A percentile compares a stretch with the other conserved stretches of the same genome.
Evolutionary conservation across 768 basidiomycete genomes (phyloP).

Genomic region (Infundibulicybe gibba): DNA sequence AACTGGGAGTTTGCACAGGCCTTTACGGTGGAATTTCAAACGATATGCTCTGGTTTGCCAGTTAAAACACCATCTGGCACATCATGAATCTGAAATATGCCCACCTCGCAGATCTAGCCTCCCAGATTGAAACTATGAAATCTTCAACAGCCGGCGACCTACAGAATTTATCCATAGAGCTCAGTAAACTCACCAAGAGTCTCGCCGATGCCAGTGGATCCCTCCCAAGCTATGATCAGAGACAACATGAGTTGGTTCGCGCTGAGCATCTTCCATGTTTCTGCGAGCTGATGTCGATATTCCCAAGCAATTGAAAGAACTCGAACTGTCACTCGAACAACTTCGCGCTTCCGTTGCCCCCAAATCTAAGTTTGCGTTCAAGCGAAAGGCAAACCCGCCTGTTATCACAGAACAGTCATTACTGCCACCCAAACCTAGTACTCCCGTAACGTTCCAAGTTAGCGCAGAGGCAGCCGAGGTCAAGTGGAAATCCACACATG

Average conservation of each 20-base stretch:
- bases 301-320: conserved; percentile 58
- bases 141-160: conserved; percentile 29
- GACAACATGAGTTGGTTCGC: conserved; percentile 65
- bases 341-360: conserved; percentile 40
- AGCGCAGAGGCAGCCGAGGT: too few relatives aligned
- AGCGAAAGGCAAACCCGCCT: conserved; percentile 28
- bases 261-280: neutral
- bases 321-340: conserved; percentile 54
- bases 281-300: conserved; percentile 6
- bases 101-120: conserved; percentile 39
- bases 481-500: conserved; percentile 21
- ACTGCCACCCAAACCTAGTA: neutral
- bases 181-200: conserved; percentile 58
- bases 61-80: neutral
- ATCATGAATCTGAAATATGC: conserved; percentile 10
- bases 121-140: conserved; percentile 40
- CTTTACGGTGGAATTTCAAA: conserved; percentile 50
- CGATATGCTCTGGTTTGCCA: conserved; percentile 45
- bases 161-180: conserved; percentile 41
- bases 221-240: conserved; percentile 71
- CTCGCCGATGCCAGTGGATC: conserved; percentile 62
- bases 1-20: conserved; percentile 45
- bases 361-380: conserved; percentile 67
- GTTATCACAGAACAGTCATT: conserved; percentile 1
- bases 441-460: too few relatives aligned